A percentile compares a stretch with the other conserved stretches of the same genome.
Evolutionary conservation across 805 yeast genomes (phyloP).

Genomic region (Diddensiella caesifluorescens): DNA sequence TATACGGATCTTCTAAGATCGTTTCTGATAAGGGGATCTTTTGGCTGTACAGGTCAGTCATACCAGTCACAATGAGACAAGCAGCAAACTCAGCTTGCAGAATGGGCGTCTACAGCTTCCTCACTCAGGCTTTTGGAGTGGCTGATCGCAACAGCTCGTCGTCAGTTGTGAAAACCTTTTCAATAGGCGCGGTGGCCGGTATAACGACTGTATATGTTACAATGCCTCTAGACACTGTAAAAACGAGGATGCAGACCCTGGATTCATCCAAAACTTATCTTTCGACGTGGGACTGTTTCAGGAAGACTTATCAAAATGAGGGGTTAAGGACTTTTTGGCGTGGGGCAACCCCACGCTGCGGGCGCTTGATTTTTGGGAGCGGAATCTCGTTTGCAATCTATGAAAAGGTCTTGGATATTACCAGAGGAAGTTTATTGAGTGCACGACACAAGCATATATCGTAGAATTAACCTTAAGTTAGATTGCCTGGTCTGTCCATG

Average conservation of each 20-base stretch:
- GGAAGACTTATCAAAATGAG: slow-evolving; percentile 63
- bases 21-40: slow-evolving; percentile 60
- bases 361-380: slow-evolving; percentile 74
- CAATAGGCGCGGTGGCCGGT: slow-evolving; percentile 82
- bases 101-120: slow-evolving; percentile 56
- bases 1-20: slow-evolving; percentile 47
- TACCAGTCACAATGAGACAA: slow-evolving; percentile 79
- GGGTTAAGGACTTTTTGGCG: slow-evolving; percentile 81
- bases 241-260: slow-evolving; percentile 85
- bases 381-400: slow-evolving; percentile 87
- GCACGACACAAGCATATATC: neutral
- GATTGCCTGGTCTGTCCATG: neutral
- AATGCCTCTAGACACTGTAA: slow-evolving; percentile 92
- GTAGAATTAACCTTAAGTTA: neutral
- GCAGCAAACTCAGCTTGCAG: slow-evolving; percentile 86
- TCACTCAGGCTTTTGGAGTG: slow-evolving; percentile 47
- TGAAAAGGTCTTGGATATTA: slow-evolving; percentile 48
- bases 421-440: neutral
- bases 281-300: slow-evolving; percentile 67
- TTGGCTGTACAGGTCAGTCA: slow-evolving; percentile 69
- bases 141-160: slow-evolving; percentile 65
- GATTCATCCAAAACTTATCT: slow-evolving; percentile 58
- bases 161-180: slow-evolving; percentile 65
- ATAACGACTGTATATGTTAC: slow-evolving; percentile 82
- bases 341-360: slow-evolving; percentile 84